These are phyloP conservation scores for Rhododendron vialii DNA, from an alignment of 148 eudicot genomes.

Conservation along the genomic window DNA sequence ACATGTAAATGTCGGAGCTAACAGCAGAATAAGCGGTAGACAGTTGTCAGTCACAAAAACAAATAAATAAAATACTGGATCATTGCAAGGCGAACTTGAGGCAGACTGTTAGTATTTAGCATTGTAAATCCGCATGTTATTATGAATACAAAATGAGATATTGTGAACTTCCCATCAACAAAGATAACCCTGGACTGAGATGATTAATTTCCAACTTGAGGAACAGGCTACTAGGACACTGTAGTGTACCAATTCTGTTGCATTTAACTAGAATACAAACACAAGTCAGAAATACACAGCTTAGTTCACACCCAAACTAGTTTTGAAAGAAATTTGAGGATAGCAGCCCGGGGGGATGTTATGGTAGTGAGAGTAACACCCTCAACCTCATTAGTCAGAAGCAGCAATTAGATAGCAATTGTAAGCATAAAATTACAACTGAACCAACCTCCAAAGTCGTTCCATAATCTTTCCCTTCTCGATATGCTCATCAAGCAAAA, in stretches of 20 bases:
- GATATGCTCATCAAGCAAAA: constrained; percentile 12
- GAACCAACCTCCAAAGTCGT: constrained; percentile 18
- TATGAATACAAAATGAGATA: neutral
- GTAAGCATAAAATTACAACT: neutral
- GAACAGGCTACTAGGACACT: neutral
- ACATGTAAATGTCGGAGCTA: neutral
- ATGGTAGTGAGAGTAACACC: too few relatives aligned
- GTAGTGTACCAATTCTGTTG: too few relatives aligned
- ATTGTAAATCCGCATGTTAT: neutral
- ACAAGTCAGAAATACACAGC: too few relatives aligned
- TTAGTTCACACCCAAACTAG: too few relatives aligned
- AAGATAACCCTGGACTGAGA: neutral
- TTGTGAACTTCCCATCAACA: neutral
- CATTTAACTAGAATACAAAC: too few relatives aligned
- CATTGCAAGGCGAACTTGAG: too few relatives aligned
- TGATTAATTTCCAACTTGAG: neutral
- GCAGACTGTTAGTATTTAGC: neutral
- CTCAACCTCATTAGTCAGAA: too few relatives aligned
- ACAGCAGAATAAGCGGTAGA: too few relatives aligned
- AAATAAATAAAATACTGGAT: too few relatives aligned
- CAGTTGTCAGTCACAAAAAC: too few relatives aligned
- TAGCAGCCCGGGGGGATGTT: too few relatives aligned
- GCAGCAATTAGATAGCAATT: neutral
- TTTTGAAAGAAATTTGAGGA: too few relatives aligned
- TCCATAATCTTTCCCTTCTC: constrained; percentile 8